A percentile compares a stretch with the other conserved stretches of the same genome.
Evolutionary conservation across 768 basidiomycete genomes (phyloP).

Genomic region (Scleroderma bovista): DNA sequence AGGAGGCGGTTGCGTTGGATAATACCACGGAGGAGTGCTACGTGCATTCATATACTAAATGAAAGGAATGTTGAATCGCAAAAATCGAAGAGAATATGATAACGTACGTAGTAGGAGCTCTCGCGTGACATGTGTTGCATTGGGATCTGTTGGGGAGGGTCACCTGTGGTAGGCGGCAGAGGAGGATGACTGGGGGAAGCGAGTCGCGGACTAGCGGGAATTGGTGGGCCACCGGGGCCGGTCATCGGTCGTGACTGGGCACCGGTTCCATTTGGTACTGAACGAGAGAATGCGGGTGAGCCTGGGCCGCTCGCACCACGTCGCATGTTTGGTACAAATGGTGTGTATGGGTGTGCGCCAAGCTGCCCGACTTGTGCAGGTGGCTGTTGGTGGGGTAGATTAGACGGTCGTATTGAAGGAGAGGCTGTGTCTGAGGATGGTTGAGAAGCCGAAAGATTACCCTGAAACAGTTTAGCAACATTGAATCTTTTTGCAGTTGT

Average conservation of each 20-base stretch:
- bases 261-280: slow-evolving; percentile 55
- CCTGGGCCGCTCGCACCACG: slow-evolving; percentile 50
- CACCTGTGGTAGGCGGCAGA: slow-evolving; percentile 41
- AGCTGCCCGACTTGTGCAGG: slow-evolving; percentile 36
- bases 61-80: slow-evolving; percentile 5
- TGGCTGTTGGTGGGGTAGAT: slow-evolving; percentile 46
- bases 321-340: no score
- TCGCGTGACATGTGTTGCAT: slow-evolving; percentile 38
- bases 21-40: slow-evolving; percentile 40
- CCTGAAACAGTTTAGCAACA: slow-evolving; percentile 39
- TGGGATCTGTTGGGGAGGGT: slow-evolving; percentile 41
- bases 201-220: slow-evolving; percentile 62
- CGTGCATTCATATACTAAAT: slow-evolving; percentile 44
- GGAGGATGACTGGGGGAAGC: slow-evolving; percentile 51
- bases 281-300: slow-evolving; percentile 68
- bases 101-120: slow-evolving; percentile 52
- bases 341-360: slow-evolving; percentile 38
- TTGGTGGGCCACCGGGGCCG: slow-evolving; percentile 44
- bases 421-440: slow-evolving; percentile 52
- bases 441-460: slow-evolving; percentile 38
- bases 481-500: slow-evolving; percentile 20
- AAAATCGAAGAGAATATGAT: background rate
- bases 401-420: slow-evolving; percentile 49
- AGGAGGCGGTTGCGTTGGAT: slow-evolving; percentile 29
- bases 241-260: slow-evolving; percentile 42